These are phyloP conservation scores for Tricholoma flavovirens DNA, from an alignment of 768 basidiomycete species.

Conservation along the genomic window DNA sequence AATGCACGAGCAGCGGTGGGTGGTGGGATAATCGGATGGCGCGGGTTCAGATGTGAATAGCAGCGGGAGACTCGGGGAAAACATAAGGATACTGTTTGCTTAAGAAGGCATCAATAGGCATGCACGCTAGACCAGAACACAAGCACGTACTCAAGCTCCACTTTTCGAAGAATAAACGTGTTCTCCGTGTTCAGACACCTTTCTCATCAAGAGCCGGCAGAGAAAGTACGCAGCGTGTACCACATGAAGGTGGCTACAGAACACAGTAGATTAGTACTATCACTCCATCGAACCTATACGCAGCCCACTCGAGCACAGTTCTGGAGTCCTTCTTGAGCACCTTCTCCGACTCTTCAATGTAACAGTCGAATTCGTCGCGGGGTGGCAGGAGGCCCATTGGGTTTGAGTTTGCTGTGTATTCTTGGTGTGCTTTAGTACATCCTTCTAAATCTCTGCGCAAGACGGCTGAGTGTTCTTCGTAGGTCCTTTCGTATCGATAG, in stretches of 20 bases:
- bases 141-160: neutral
- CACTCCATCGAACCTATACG: neutral
- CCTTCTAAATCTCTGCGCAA: neutral
- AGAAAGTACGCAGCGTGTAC: neutral
- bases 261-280: neutral
- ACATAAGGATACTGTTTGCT: neutral
- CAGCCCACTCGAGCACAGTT: neutral
- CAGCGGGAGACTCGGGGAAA: neutral
- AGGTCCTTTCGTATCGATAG: neutral
- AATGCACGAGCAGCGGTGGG: neutral
- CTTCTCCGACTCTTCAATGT: neutral
- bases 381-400: neutral
- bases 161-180: neutral
- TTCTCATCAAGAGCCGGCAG: constrained; percentile 1
- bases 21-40: neutral
- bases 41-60: neutral
- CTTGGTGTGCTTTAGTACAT: neutral
- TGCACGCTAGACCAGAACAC: neutral
- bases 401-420: constrained; percentile 1
- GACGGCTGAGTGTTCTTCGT: constrained; percentile 1
- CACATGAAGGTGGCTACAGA: neutral
- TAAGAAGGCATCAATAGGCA: neutral
- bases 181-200: constrained; percentile 1
- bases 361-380: neutral
- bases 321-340: neutral